Conservation (phyloP, 805 yeast species). For the Metschnikowia koreensis region DNA sequence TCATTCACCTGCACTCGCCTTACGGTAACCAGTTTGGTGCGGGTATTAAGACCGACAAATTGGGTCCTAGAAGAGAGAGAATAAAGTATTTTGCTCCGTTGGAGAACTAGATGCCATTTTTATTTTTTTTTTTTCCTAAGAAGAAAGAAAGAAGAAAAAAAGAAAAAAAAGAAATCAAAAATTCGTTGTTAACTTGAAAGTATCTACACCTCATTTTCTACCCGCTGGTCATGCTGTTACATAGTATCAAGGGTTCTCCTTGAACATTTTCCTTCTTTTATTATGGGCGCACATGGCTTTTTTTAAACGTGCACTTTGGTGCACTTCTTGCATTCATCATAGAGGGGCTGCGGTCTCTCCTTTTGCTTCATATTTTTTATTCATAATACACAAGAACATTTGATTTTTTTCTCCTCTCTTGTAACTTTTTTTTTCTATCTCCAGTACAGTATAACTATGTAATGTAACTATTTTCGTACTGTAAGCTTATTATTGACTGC, state of each 20-base stretch:
- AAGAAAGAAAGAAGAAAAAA: too few species aligned
- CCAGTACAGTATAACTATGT: too few species aligned
- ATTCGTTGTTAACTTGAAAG: too few species aligned
- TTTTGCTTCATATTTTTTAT: constrained; percentile 10
- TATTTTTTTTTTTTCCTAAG: not conserved
- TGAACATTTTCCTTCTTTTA: not conserved
- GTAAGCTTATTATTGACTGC: too few species aligned
- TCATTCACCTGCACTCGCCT: constrained; percentile 43
- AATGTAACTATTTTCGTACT: too few species aligned
- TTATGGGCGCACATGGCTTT: not conserved
- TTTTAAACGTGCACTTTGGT: constrained; percentile 4
- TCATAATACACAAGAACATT: constrained; percentile 7
- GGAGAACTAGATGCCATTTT: constrained; percentile 17
- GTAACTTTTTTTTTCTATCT: not conserved
- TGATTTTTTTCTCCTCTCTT: not conserved
- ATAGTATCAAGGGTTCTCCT: too few species aligned
- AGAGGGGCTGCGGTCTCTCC: constrained; percentile 9
- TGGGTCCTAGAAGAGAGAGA: constrained; percentile 48
- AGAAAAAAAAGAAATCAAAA: too few species aligned
- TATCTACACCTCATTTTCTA: too few species aligned
- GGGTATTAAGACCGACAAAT: constrained; percentile 41
- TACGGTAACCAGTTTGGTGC: constrained; percentile 42
- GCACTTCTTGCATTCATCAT: constrained; percentile 19
- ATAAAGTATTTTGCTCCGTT: constrained; percentile 40
- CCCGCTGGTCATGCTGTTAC: too few species aligned